These are phyloP conservation scores for Aureobasidium sp. DNA, from an alignment of 2,329 filamentous ascomycete genomes.

Conservation along the genomic window DNA sequence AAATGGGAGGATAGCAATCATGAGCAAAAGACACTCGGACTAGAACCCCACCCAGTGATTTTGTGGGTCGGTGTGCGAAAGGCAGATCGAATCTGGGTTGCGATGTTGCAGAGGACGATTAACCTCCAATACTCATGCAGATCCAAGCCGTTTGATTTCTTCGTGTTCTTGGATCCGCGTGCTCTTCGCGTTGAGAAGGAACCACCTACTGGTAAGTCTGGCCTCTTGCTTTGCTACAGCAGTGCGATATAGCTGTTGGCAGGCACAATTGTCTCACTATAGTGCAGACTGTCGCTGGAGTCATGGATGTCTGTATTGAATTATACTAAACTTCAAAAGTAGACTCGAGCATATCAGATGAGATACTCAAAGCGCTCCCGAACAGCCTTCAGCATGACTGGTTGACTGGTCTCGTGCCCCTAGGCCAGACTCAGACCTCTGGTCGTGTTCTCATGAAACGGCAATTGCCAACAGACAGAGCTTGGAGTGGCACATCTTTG, in stretches of 20 bases:
- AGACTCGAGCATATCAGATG: not conserved
- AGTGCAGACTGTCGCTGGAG: too few relatives aligned
- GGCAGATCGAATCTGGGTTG: not conserved
- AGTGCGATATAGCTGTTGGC: not conserved
- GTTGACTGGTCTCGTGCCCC: not conserved
- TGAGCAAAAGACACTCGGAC: not conserved
- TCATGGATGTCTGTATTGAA: not conserved
- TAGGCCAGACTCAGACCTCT: too few relatives aligned
- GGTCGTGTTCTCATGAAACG: not conserved
- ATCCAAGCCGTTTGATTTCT: not conserved
- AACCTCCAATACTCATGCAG: not conserved
- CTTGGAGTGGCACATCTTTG: not conserved
- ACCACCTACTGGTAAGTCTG: not conserved
- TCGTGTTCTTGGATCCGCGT: not conserved
- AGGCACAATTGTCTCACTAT: too few relatives aligned
- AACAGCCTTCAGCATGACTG: not conserved
- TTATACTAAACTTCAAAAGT: not conserved
- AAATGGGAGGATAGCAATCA: not conserved
- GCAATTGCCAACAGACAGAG: not conserved
- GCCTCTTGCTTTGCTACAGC: not conserved
- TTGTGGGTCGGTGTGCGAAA: not conserved
- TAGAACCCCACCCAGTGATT: not conserved
- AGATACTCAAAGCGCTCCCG: not conserved
- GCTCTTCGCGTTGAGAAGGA: not conserved
- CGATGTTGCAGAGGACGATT: not conserved